phyloP scores from a whole-genome alignment of 108 stramenopile species.

The Conticribra weissflogii region DNA sequence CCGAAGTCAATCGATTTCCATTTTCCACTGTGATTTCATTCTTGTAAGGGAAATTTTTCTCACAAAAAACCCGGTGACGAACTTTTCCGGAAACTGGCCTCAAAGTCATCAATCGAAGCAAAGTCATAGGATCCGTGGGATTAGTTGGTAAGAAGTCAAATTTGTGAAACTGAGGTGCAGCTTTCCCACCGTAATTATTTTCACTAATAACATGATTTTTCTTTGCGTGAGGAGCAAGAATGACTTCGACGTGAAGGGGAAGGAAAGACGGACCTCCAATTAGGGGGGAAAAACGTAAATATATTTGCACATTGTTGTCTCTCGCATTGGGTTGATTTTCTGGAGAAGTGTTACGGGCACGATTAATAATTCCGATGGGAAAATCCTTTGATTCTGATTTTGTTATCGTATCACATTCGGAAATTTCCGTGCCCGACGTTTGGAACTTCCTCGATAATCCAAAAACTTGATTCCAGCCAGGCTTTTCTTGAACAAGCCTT shows the following conservation, averaged over 20 bases:
- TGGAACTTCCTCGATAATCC: too few relatives aligned
- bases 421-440: too few relatives aligned
- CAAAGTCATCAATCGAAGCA: conserved; percentile 25
- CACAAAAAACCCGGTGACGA: conserved; percentile 12
- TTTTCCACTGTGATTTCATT: neutral
- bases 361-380: too few relatives aligned
- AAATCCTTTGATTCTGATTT: too few relatives aligned
- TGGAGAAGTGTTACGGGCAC: too few relatives aligned
- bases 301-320: conserved; percentile 2
- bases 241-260: conserved; percentile 52
- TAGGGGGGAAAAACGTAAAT: conserved; percentile 45
- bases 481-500: too few relatives aligned
- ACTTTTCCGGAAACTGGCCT: conserved; percentile 31
- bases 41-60: neutral
- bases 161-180: conserved; percentile 23
- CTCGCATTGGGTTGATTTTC: neutral
- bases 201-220: neutral
- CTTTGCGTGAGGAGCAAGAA: conserved; percentile 1
- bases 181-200: neutral
- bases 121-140: conserved; percentile 25
- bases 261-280: conserved; percentile 46
- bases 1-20: neutral
- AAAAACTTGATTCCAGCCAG: too few relatives aligned
- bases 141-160: conserved; percentile 46
- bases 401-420: too few relatives aligned